phyloP scores from a whole-genome alignment of 78 protist species.

The Parvularia atlantis region DNA sequence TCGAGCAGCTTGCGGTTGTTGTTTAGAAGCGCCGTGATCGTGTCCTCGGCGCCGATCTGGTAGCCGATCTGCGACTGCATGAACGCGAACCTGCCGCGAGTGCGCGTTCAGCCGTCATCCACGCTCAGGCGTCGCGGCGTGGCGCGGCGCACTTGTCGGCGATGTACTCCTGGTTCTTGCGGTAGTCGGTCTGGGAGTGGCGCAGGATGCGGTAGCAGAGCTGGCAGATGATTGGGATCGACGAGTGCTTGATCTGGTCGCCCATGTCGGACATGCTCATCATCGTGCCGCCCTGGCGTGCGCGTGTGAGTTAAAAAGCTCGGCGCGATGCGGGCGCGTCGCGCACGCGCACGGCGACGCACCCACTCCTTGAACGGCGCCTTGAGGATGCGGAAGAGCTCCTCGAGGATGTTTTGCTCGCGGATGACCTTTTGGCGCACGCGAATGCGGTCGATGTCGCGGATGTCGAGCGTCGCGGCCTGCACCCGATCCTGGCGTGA shows the following conservation, averaged over 20 bases:
- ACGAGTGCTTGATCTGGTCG: too few species aligned
- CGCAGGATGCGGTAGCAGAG: slow-evolving; percentile 23
- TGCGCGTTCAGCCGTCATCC: too few species aligned
- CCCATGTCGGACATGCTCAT: too few species aligned
- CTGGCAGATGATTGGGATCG: neutral
- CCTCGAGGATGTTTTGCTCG: slow-evolving; percentile 16
- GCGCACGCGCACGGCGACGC: too few species aligned
- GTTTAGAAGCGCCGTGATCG: slow-evolving; percentile 29
- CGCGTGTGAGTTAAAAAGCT: too few species aligned
- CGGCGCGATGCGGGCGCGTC: too few species aligned
- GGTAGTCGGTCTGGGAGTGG: neutral
- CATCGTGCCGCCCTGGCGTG: too few species aligned
- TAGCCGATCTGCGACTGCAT: slow-evolving; percentile 27
- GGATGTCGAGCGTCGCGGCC: too few species aligned
- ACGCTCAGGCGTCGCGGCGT: too few species aligned
- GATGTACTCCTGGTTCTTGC: neutral
- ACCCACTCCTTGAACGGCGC: neutral
- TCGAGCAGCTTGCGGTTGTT: slow-evolving; percentile 20
- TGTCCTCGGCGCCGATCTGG: slow-evolving; percentile 18
- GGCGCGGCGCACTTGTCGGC: too few species aligned
- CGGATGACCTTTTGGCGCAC: slow-evolving; percentile 22
- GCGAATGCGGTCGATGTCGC: neutral
- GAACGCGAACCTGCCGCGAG: neutral
- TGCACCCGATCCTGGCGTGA: too few species aligned
- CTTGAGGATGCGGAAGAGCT: slow-evolving; percentile 7